Percentiles rank a stretch among this genome's conserved stretches.
phyloP scores from a whole-genome alignment of 805 yeast species.

The Cyberlindnera galapagoensis region DNA sequence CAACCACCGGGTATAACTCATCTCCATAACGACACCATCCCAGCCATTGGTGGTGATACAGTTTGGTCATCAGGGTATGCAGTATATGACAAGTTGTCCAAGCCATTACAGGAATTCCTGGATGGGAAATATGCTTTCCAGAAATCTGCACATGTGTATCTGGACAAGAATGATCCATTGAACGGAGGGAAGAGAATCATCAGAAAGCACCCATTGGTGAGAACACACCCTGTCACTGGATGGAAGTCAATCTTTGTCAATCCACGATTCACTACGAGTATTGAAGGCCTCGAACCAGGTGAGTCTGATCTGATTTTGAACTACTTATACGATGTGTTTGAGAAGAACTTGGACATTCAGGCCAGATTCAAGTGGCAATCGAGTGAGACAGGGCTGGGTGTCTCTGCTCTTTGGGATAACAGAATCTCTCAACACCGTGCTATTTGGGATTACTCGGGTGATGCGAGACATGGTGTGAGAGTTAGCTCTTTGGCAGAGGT shows the following conservation, averaged over 20 bases:
- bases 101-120: conserved; percentile 41
- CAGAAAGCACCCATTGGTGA: conserved; percentile 49
- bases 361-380: conserved; percentile 47
- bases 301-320: conserved; percentile 41
- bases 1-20: conserved; percentile 50
- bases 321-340: conserved; percentile 37
- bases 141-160: conserved; percentile 33
- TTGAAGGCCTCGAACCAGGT: conserved; percentile 43
- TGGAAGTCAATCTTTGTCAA: conserved; percentile 52
- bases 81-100: conserved; percentile 49
- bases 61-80: conserved; percentile 49
- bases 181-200: conserved; percentile 40
- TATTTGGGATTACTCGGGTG: conserved; percentile 41
- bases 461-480: conserved; percentile 50
- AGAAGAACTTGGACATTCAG: conserved; percentile 47
- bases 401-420: conserved; percentile 58
- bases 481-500: conserved; percentile 46
- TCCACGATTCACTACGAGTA: conserved; percentile 40
- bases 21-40: conserved; percentile 44
- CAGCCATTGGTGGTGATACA: conserved; percentile 48
- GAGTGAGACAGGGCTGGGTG: conserved; percentile 31
- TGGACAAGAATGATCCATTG: conserved; percentile 37
- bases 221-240: conserved; percentile 59
- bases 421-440: conserved; percentile 47
- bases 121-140: conserved; percentile 47